A percentile compares a stretch with the other conserved stretches of the same genome.
phyloP scores from a whole-genome alignment of 371 early-diverging fungal species.

The Mucor ambiguus region DNA sequence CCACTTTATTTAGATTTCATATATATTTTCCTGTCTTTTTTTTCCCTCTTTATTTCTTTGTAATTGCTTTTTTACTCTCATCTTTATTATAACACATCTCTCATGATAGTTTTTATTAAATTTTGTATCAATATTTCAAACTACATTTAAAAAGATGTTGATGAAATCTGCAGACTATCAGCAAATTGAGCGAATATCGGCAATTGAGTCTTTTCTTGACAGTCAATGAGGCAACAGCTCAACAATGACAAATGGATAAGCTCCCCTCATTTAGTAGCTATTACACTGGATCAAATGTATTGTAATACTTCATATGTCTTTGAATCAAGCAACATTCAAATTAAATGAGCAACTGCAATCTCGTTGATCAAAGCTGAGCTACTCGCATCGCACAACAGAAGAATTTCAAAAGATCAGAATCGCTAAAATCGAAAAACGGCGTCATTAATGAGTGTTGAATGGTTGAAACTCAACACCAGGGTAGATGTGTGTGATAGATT shows the following conservation, averaged over 20 bases:
- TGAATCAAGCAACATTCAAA: too few relatives aligned
- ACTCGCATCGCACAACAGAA: background rate
- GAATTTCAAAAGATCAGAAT: background rate
- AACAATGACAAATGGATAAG: too few relatives aligned
- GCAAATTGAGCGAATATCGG: too few relatives aligned
- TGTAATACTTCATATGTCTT: too few relatives aligned
- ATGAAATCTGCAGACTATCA: too few relatives aligned
- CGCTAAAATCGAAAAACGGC: background rate
- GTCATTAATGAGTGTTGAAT: background rate
- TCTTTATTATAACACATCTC: background rate
- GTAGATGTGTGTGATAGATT: background rate
- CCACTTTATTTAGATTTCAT: background rate
- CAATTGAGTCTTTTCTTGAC: background rate
- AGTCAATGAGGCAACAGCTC: background rate
- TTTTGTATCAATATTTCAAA: background rate
- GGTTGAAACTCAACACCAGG: conserved; percentile 17
- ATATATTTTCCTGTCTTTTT: conserved; percentile 1
- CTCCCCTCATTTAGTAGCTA: too few relatives aligned
- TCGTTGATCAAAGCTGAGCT: background rate
- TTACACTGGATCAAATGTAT: too few relatives aligned
- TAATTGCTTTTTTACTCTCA: conserved; percentile 1
- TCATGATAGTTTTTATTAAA: background rate
- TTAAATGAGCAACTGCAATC: too few relatives aligned
- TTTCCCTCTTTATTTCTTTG: background rate
- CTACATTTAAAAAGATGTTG: background rate